Evolutionary conservation across 768 basidiomycete genomes (phyloP), one percentile per base, ranked within the genome.

Genomic region (Tulasnella sp.): DNA sequence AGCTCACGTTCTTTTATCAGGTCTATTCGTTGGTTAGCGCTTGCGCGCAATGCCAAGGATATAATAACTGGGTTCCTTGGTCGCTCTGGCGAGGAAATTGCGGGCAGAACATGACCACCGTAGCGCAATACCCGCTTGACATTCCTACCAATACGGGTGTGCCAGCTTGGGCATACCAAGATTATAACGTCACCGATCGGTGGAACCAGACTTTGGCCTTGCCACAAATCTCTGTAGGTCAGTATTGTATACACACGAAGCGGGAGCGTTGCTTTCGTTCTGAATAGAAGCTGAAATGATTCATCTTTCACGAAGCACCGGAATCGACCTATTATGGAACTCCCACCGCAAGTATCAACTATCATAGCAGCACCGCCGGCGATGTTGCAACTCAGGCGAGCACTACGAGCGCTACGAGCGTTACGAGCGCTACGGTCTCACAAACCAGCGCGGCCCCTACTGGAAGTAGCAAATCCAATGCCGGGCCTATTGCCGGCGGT

Each of bases 131-230:
- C 81, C 89, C 90, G 0, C 76, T 85, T 20, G 83, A 85, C 22
- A 85, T 92, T 74, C 92, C 92, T 3, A 79, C 83, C 0, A 88
- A 88, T 12, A 87, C 89, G 2, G 85, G 86, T 22, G 87, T 92
- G 28, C 92, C 91, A 8, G 88, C 88, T 16, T 93, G 92, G 92
- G 92, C 92, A 18, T 93, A 89, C 81, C 85, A 90, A 44, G 88
- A 91, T 79, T 89, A 92, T 28, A 84, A 86, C 18, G 28, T 50
- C 20, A 37, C 8, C 31, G 69, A 80, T 44, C 34, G 28, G 11
- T 80, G 73, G 41, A 46, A 72, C 54, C 12, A 34, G 37, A 64
- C n/a, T n/a, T n/a, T 28, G 24, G 60, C 60, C 12, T 69, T 44
- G 37, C 44, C 44, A 3, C 78, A 37, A 20, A 28, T 58, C 22